phyloP scores from a whole-genome alignment of 73 alveolate genomes.

The Paramecium primaurelia region DNA sequence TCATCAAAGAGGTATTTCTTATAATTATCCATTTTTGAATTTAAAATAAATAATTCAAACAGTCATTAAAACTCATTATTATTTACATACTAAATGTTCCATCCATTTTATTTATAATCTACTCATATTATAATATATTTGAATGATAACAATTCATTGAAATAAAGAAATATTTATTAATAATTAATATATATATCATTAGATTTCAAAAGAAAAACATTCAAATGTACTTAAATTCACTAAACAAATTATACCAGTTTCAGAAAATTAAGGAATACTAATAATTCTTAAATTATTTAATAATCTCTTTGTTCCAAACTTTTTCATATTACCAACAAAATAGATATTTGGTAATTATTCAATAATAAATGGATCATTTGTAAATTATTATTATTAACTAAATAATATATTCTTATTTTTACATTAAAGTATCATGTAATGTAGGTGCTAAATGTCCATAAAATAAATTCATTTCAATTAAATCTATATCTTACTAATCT shows the following conservation, averaged over 20 bases:
- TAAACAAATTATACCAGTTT: neutral
- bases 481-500: neutral
- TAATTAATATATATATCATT: neutral
- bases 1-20: slow-evolving; percentile 6
- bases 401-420: neutral
- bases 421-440: neutral
- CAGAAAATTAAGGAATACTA: slow-evolving; percentile 8
- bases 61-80: neutral
- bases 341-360: neutral
- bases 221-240: neutral
- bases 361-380: slow-evolving; percentile 14
- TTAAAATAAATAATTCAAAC: neutral
- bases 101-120: neutral
- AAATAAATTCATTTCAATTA: neutral
- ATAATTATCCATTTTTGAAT: slow-evolving; percentile 30
- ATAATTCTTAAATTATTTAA: neutral
- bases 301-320: neutral
- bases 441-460: slow-evolving; percentile 24
- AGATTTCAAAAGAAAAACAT: neutral
- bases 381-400: neutral
- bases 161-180: neutral
- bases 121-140: neutral
- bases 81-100: neutral
- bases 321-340: slow-evolving; percentile 29
- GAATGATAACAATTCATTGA: neutral